phyloP scores from a whole-genome alignment of 208 protist genomes.

The Leishmania tarentolae region DNA sequence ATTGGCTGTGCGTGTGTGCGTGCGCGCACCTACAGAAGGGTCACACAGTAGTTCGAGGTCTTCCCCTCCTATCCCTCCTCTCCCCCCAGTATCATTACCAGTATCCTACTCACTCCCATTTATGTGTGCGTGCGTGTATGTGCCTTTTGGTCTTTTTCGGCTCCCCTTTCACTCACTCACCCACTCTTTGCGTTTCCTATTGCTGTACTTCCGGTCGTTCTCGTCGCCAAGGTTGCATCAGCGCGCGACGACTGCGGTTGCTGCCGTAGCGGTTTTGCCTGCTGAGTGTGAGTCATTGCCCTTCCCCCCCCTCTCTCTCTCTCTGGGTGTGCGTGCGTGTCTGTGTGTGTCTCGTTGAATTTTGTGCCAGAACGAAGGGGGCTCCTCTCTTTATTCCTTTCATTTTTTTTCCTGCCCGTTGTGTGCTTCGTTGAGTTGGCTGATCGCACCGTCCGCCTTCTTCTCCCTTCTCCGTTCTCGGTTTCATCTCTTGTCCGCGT shows the following conservation, averaged over 20 bases:
- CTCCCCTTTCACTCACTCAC: not conserved
- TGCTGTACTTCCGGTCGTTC: not conserved
- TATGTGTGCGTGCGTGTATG: not conserved
- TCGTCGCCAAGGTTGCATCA: not conserved
- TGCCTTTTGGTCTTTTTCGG: not conserved
- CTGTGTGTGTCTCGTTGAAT: not conserved
- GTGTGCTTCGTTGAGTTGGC: not conserved
- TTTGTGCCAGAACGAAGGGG: not conserved
- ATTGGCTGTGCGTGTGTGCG: not conserved
- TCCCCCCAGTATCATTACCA: not conserved
- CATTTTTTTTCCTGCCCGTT: constrained; percentile 9
- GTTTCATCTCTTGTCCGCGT: not conserved
- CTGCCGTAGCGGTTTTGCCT: not conserved
- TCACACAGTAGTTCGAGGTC: not conserved
- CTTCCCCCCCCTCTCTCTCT: not conserved
- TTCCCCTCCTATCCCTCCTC: not conserved
- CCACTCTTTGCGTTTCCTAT: not conserved
- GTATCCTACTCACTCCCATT: not conserved
- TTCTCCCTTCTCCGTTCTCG: not conserved
- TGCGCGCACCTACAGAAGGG: not conserved
- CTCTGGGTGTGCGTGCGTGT: not conserved
- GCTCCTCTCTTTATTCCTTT: constrained; percentile 13
- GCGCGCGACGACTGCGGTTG: not conserved
- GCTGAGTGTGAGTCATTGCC: not conserved
- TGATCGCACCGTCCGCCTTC: constrained; percentile 4